phyloP scores from a whole-genome alignment of 75 land plant genomes.

The Gnetum montanum region DNA sequence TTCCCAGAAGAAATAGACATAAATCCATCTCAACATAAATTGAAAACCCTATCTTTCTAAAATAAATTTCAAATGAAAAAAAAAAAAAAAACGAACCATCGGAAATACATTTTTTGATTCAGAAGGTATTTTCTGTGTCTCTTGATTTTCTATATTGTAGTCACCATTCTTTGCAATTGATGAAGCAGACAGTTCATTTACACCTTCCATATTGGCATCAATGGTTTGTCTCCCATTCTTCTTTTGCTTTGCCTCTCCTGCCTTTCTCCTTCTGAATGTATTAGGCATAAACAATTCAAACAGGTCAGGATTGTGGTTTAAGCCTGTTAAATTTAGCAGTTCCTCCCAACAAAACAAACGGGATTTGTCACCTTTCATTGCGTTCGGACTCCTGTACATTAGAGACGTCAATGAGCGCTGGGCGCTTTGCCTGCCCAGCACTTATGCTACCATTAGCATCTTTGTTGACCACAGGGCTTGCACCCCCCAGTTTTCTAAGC shows the following conservation, averaged over 20 bases:
- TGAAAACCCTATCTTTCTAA: background rate
- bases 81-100: background rate
- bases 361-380: slow-evolving; percentile 59
- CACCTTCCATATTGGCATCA: slow-evolving; percentile 15
- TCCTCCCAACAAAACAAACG: background rate
- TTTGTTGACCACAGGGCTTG: slow-evolving; percentile 62
- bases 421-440: slow-evolving; percentile 92
- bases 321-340: background rate
- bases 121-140: slow-evolving; percentile 13
- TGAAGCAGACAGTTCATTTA: slow-evolving; percentile 16
- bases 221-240: slow-evolving; percentile 30
- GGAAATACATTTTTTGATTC: slow-evolving; percentile 6
- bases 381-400: slow-evolving; percentile 22
- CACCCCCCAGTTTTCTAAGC: slow-evolving; percentile 82
- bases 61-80: background rate
- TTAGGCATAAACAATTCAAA: background rate
- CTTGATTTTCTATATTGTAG: slow-evolving; percentile 28
- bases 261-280: slow-evolving; percentile 74
- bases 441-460: slow-evolving; percentile 76
- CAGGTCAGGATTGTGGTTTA: slow-evolving; percentile 1
- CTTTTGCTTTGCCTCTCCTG: slow-evolving; percentile 58
- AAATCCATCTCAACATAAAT: background rate
- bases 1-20: background rate
- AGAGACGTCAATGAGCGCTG: slow-evolving; percentile 20
- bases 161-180: slow-evolving; percentile 38